Conservation (phyloP, 495 filamentous ascomycete genomes). For the Podospora sp. region DNA sequence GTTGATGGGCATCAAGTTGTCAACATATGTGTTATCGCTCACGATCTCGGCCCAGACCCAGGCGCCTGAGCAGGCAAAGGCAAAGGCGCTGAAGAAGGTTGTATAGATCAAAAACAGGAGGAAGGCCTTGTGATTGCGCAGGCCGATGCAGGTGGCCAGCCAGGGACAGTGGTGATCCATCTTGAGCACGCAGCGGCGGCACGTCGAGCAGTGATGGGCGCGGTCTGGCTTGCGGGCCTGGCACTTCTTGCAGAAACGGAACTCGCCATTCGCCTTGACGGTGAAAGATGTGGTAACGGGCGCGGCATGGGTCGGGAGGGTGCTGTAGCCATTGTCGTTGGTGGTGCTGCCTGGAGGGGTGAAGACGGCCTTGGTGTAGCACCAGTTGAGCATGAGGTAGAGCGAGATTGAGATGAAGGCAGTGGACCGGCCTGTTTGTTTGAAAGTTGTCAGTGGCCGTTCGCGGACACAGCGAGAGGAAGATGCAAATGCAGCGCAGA, state of each 20-base stretch:
- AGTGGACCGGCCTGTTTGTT: constrained; percentile 47
- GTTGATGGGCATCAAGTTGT: constrained; percentile 83
- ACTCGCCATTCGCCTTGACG: constrained; percentile 83
- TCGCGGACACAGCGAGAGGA: constrained; percentile 1
- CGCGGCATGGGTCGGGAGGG: constrained; percentile 49
- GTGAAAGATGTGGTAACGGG: constrained; percentile 72
- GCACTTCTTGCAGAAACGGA: constrained; percentile 96
- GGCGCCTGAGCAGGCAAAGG: constrained; percentile 67
- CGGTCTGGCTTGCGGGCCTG: constrained; percentile 91
- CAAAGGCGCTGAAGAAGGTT: constrained; percentile 79
- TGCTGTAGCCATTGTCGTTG: constrained; percentile 53
- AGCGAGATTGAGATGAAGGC: constrained; percentile 67
- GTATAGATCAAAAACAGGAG: constrained; percentile 92
- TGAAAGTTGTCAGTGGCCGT: not conserved
- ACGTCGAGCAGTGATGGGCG: constrained; percentile 93
- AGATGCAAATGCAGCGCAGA: not conserved
- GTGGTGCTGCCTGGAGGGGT: constrained; percentile 76
- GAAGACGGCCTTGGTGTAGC: constrained; percentile 90
- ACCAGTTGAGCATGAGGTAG: constrained; percentile 80
- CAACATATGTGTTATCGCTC: constrained; percentile 57
- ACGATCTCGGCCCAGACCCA: constrained; percentile 87
- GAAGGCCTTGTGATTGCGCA: constrained; percentile 95
- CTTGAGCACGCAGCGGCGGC: constrained; percentile 89
- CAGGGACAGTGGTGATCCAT: constrained; percentile 99
- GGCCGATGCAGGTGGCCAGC: constrained; percentile 92